Conservation (phyloP, 2,329 filamentous ascomycete genomes). For the Salinomyces thailandicus region DNA sequence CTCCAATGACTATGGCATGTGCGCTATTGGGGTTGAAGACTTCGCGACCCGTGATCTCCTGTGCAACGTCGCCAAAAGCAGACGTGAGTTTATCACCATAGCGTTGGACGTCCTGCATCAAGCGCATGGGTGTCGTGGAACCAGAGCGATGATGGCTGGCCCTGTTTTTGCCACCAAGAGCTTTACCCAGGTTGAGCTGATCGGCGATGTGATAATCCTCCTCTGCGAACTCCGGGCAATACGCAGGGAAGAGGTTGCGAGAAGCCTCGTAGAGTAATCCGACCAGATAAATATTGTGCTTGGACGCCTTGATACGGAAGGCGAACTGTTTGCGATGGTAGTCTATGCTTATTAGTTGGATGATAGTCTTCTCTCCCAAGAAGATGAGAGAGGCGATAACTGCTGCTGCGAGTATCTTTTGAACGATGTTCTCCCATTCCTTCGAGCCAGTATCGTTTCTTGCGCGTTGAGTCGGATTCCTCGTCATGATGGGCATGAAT, state of each 20-base stretch:
- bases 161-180: slow-evolving; percentile 46
- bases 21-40: slow-evolving; percentile 88
- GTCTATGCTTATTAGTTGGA: slow-evolving; percentile 74
- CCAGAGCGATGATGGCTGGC: slow-evolving; percentile 45
- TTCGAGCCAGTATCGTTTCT: slow-evolving; percentile 5
- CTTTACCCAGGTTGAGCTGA: slow-evolving; percentile 45
- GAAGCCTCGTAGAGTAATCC: slow-evolving; percentile 85
- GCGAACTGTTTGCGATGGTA: slow-evolving; percentile 80
- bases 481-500: slow-evolving; percentile 42
- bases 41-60: slow-evolving; percentile 89
- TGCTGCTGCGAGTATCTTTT: slow-evolving; percentile 54
- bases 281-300: slow-evolving; percentile 72
- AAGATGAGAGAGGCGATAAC: slow-evolving; percentile 61
- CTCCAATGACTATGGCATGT: slow-evolving; percentile 80
- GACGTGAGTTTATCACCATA: slow-evolving; percentile 90
- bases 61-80: slow-evolving; percentile 83
- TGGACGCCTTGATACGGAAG: slow-evolving; percentile 75
- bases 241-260: slow-evolving; percentile 77
- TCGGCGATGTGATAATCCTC: slow-evolving; percentile 91
- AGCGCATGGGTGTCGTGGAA: slow-evolving; percentile 62
- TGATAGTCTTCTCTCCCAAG: slow-evolving; percentile 64
- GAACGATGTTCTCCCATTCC: slow-evolving; percentile 47
- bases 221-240: slow-evolving; percentile 79
- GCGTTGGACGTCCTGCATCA: slow-evolving; percentile 61
- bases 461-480: slow-evolving; percentile 21